Conservation (phyloP, 768 basidiomycete genomes). For the Boletales sp. region DNA sequence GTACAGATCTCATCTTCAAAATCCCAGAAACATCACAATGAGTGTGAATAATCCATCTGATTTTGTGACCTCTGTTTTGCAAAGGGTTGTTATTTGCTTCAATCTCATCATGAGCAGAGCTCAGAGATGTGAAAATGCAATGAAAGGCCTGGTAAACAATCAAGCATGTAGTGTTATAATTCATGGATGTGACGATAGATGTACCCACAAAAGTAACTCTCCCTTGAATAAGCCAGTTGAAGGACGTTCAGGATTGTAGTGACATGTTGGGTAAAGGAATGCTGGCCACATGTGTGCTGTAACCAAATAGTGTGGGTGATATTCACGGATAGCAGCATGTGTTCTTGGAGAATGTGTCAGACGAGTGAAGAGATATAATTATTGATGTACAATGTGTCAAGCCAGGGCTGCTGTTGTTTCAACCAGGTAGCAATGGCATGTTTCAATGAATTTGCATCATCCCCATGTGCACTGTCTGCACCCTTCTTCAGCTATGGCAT, state of each 20-base stretch:
- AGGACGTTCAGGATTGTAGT: background rate
- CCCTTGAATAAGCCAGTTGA: constrained; percentile 2
- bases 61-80: background rate
- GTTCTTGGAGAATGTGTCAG: background rate
- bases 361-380: background rate
- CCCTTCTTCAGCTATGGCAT: constrained; percentile 13
- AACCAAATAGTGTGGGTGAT: background rate
- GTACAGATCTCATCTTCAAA: constrained; percentile 8
- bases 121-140: constrained; percentile 8
- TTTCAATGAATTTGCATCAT: constrained; percentile 12
- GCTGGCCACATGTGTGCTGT: constrained; percentile 6
- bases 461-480: constrained; percentile 7
- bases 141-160: constrained; percentile 15
- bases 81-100: background rate
- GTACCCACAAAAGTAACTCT: background rate
- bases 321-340: background rate
- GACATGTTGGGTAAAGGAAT: constrained; percentile 1
- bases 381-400: background rate
- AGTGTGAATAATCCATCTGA: background rate
- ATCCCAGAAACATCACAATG: constrained; percentile 4
- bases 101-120: background rate
- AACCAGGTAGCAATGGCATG: constrained; percentile 1
- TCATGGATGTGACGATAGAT: background rate
- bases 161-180: too few species aligned
- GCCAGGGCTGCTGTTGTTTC: constrained; percentile 5